A percentile compares a stretch with the other conserved stretches of the same genome.
Evolutionary conservation across 768 basidiomycete genomes (phyloP).

Genomic region (Boletus subparvulus): DNA sequence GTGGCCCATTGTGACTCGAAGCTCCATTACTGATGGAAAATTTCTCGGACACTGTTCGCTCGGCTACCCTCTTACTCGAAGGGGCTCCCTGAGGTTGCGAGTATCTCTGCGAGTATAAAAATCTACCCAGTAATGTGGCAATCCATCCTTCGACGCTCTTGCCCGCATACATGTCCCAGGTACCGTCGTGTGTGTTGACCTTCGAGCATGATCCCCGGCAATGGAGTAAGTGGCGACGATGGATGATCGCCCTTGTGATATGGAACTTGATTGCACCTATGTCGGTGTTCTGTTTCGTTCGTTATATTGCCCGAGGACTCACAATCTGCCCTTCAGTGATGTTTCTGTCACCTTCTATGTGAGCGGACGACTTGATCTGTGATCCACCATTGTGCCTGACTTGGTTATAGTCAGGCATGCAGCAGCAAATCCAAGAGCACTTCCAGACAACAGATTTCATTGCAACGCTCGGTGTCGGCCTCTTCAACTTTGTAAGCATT

Average conservation of each 20-base stretch:
- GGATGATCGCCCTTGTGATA: constrained; percentile 21
- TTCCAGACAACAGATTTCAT: constrained; percentile 14
- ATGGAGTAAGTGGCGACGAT: no score
- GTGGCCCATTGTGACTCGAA: neutral
- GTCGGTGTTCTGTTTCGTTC: constrained; percentile 14
- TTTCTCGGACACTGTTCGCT: neutral
- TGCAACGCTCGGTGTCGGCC: constrained; percentile 22
- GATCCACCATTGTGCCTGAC: neutral
- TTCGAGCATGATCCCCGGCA: neutral
- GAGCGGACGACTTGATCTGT: neutral
- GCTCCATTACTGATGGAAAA: neutral
- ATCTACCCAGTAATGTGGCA: neutral
- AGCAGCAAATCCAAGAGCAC: constrained; percentile 26
- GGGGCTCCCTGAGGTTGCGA: neutral
- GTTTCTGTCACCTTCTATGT: constrained; percentile 27
- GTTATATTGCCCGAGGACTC: neutral
- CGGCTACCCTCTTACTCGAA: neutral
- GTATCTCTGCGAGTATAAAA: neutral
- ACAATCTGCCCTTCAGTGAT: constrained; percentile 17
- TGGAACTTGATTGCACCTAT: constrained; percentile 29
- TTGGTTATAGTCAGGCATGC: constrained; percentile 22
- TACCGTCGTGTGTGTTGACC: constrained; percentile 12
- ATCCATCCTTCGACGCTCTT: constrained; percentile 6
- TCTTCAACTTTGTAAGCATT: constrained; percentile 19
- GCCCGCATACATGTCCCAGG: constrained; percentile 18